Conservation (phyloP, 2,329 filamentous ascomycete genomes). For the Fusarium algeriense region DNA sequence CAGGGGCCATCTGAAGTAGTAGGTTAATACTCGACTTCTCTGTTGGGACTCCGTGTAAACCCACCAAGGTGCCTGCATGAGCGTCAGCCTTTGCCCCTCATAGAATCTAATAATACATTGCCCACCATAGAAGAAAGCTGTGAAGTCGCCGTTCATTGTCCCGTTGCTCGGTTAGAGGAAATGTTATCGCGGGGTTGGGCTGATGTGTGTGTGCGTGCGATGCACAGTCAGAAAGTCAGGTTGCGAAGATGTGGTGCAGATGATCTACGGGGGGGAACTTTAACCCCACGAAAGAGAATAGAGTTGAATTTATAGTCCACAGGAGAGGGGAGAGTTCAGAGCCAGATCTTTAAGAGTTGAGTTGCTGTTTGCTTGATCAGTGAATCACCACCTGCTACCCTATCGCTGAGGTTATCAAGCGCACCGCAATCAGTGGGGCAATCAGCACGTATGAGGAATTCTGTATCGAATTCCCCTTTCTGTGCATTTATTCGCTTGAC, state of each 20-base stretch:
- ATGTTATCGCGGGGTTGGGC: neutral
- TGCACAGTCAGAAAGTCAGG: neutral
- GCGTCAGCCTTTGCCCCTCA: neutral
- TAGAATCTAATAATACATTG: neutral
- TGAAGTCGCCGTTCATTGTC: slow-evolving; percentile 58
- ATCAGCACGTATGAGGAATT: slow-evolving; percentile 4
- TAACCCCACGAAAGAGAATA: neutral
- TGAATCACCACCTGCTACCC: slow-evolving; percentile 31
- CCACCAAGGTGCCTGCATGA: slow-evolving; percentile 53
- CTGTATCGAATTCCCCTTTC: neutral
- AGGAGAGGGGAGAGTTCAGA: neutral
- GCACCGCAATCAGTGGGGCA: slow-evolving; percentile 28
- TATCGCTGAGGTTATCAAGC: slow-evolving; percentile 7
- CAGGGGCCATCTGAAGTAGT: slow-evolving; percentile 76
- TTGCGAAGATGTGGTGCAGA: neutral
- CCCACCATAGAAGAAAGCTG: slow-evolving; percentile 70
- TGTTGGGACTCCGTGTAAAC: neutral
- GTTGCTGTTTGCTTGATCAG: slow-evolving; percentile 4
- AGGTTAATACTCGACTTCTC: slow-evolving; percentile 37
- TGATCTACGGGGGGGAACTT: neutral
- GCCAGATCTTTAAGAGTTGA: neutral
- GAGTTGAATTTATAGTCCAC: neutral
- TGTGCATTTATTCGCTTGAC: neutral
- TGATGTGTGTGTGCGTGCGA: neutral
- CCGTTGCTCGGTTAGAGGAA: neutral